A percentile compares a stretch with the other conserved stretches of the same genome.
Conservation (phyloP, 106 monocot genomes). For the Dioscorea alata region DNA sequence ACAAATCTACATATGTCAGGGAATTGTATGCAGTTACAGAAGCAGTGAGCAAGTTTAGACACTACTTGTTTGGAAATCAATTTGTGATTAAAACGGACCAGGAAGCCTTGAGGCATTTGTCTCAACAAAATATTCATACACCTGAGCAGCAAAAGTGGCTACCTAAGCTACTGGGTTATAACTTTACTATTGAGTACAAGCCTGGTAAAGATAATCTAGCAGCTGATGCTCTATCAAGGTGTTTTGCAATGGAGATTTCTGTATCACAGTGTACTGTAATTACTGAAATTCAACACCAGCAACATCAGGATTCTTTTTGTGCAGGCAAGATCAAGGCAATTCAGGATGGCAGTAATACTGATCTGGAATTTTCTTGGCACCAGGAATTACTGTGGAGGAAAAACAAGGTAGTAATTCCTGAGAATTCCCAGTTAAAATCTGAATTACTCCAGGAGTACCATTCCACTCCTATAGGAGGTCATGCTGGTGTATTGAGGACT, state of each 20-base stretch:
- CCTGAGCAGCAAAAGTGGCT: neutral
- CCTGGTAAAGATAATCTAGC: neutral
- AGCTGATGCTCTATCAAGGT: neutral
- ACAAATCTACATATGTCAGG: neutral
- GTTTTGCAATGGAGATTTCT: neutral
- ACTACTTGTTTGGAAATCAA: neutral
- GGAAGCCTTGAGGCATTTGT: neutral
- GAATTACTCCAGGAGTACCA: neutral
- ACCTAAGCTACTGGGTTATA: neutral
- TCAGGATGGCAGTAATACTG: too few relatives aligned
- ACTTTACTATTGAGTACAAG: neutral
- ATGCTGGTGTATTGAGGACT: neutral
- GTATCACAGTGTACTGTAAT: too few relatives aligned
- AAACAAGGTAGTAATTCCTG: too few relatives aligned
- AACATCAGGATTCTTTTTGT: too few relatives aligned
- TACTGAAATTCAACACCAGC: too few relatives aligned
- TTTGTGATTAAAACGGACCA: slow-evolving; percentile 3
- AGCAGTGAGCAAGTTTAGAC: neutral
- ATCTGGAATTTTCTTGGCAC: too few relatives aligned
- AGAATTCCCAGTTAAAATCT: neutral
- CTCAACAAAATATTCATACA: neutral
- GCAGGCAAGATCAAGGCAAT: too few relatives aligned
- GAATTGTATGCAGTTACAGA: neutral
- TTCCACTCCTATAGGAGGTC: neutral
- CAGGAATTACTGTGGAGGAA: neutral